Evolutionary conservation across 257 asterid species (phyloP).

Genomic region (Forsythia suspensa): DNA sequence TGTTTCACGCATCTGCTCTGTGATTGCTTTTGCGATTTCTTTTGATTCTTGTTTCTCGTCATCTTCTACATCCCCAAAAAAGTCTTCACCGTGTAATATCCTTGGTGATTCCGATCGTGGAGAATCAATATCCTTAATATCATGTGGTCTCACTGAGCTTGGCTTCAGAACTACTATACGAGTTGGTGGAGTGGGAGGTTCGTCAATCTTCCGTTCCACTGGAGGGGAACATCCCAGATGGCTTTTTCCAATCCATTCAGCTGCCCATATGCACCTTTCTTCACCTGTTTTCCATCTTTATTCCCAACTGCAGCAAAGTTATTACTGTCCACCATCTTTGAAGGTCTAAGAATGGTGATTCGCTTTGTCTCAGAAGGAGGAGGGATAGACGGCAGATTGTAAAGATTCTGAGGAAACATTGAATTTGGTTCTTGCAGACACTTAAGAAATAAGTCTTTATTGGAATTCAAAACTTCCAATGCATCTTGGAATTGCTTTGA

Average conservation of each 20-base stretch:
- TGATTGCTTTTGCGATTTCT: constrained; percentile 75
- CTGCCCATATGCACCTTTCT: constrained; percentile 34
- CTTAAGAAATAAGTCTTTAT: constrained; percentile 82
- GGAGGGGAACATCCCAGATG: constrained; percentile 42
- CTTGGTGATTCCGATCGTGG: constrained; percentile 55
- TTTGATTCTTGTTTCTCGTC: constrained; percentile 67
- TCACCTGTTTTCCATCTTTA: constrained; percentile 44
- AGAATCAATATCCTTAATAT: constrained; percentile 47
- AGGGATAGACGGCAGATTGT: constrained; percentile 53
- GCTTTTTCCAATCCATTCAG: constrained; percentile 36
- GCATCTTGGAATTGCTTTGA: constrained; percentile 89
- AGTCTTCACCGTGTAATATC: constrained; percentile 41
- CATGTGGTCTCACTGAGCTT: constrained; percentile 55
- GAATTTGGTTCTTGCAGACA: constrained; percentile 90
- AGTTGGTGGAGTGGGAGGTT: constrained; percentile 67
- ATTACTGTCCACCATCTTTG: constrained; percentile 54
- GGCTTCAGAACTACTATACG: constrained; percentile 96
- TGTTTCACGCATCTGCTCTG: constrained; percentile 70
- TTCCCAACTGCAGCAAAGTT: constrained; percentile 43
- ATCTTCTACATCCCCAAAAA: constrained; percentile 54
- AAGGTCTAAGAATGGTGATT: constrained; percentile 91
- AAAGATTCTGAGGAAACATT: constrained; percentile 59
- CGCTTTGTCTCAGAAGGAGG: constrained; percentile 77
- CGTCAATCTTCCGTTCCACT: constrained; percentile 50
- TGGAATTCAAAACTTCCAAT: constrained; percentile 81